Conservation (phyloP, 306 rosid genomes). For the Vigna reflexopilosa region DNA sequence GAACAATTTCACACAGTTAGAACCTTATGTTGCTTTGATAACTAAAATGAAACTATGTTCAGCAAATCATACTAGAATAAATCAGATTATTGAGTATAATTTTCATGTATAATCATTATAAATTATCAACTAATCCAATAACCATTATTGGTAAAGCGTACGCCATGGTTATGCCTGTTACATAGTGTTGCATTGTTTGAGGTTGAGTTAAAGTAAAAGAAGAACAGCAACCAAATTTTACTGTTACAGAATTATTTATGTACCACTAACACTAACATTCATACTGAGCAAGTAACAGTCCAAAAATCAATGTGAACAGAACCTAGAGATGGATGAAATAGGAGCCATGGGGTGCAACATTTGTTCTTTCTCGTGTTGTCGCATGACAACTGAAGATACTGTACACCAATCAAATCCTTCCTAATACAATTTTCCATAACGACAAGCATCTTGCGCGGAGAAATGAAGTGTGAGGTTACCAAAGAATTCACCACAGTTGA, state of each 20-base stretch:
- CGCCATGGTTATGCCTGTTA: too few relatives aligned
- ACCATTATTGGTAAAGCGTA: too few relatives aligned
- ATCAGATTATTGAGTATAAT: too few relatives aligned
- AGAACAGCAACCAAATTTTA: not conserved
- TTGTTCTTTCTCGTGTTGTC: constrained; percentile 26
- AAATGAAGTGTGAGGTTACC: constrained; percentile 23
- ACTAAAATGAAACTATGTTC: too few relatives aligned
- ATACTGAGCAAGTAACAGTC: not conserved
- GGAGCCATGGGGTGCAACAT: constrained; percentile 17
- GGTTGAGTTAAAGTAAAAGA: too few relatives aligned
- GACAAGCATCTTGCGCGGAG: constrained; percentile 34
- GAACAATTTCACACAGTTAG: too few relatives aligned
- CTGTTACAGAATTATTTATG: not conserved
- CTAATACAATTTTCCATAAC: constrained; percentile 35
- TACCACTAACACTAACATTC: not conserved
- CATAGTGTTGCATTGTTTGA: too few relatives aligned
- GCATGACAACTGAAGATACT: constrained; percentile 37
- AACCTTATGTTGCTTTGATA: too few relatives aligned
- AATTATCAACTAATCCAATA: too few relatives aligned
- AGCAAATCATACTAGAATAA: too few relatives aligned
- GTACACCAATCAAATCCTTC: constrained; percentile 45
- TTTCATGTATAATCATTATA: too few relatives aligned
- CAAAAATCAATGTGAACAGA: constrained; percentile 21
- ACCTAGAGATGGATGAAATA: not conserved
- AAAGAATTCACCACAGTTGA: constrained; percentile 40